phyloP scores from a whole-genome alignment of 306 rosid species.

The Castanea sativa region DNA sequence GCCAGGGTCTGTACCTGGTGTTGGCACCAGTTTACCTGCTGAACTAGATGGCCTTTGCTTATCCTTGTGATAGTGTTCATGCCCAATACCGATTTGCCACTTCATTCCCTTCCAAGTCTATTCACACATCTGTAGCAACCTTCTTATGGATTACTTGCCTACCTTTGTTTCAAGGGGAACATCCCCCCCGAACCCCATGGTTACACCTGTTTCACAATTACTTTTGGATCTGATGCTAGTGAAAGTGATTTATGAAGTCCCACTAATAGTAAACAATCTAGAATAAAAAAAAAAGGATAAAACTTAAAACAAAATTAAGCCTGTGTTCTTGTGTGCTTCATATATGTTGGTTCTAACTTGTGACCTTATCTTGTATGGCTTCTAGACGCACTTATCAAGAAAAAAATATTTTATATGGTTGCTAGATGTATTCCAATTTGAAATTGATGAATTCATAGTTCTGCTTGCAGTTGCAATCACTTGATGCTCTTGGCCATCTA shows the following conservation, averaged over 20 bases:
- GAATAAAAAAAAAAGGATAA: not conserved
- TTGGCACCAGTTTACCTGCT: too few relatives aligned
- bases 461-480: slow-evolving; percentile 69
- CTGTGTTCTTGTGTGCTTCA: not conserved
- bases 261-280: not conserved
- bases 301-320: not conserved
- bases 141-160: too few relatives aligned
- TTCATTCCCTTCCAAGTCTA: too few relatives aligned
- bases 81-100: too few relatives aligned
- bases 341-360: not conserved
- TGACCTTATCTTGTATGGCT: not conserved
- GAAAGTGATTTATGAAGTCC: not conserved
- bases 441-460: slow-evolving; percentile 15
- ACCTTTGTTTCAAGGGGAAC: too few relatives aligned
- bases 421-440: not conserved
- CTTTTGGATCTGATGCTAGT: not conserved
- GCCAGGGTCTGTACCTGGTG: too few relatives aligned
- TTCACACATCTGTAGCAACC: too few relatives aligned
- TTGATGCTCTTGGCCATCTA: slow-evolving; percentile 55
- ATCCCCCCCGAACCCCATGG: too few relatives aligned
- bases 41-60: too few relatives aligned
- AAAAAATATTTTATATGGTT: not conserved
- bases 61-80: too few relatives aligned
- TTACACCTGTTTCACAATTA: too few relatives aligned
- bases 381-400: not conserved